phyloP scores from a whole-genome alignment of 2,329 filamentous ascomycete genomes.

The Aspergillus calidoustus region DNA sequence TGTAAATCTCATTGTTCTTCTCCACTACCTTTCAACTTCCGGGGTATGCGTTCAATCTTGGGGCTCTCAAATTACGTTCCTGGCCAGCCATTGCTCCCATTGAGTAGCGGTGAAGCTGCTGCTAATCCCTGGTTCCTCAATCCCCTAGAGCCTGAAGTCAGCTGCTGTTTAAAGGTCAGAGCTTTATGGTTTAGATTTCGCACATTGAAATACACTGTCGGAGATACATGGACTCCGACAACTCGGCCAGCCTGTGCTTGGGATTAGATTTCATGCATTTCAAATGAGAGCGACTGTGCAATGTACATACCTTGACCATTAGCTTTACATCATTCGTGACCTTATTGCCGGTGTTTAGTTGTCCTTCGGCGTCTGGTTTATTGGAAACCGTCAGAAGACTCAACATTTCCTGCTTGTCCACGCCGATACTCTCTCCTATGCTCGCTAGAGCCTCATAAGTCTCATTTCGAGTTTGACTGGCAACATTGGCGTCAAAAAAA shows the following conservation, averaged over 20 bases:
- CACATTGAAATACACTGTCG: conserved; percentile 84
- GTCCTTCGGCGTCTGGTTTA: conserved; percentile 68
- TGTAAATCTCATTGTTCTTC: conserved; percentile 16
- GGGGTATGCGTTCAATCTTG: conserved; percentile 7
- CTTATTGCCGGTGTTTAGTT: conserved; percentile 76
- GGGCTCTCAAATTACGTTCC: conserved; percentile 59
- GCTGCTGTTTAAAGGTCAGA: conserved; percentile 14
- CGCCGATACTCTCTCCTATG: conserved; percentile 69
- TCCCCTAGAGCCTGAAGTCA: conserved; percentile 51
- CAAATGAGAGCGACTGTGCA: conserved; percentile 11
- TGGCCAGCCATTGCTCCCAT: conserved; percentile 82
- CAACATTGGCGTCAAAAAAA: conserved; percentile 84
- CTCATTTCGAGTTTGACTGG: conserved; percentile 80
- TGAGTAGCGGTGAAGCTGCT: conserved; percentile 78
- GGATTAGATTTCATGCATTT: conserved; percentile 23
- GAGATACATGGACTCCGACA: conserved; percentile 85
- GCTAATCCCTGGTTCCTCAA: conserved; percentile 77
- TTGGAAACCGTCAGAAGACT: conserved; percentile 70
- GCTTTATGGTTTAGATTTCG: conserved; percentile 21
- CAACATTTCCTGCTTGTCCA: conserved; percentile 73
- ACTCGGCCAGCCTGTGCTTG: conserved; percentile 62
- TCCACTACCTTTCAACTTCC: conserved; percentile 9
- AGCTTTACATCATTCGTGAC: conserved; percentile 86
- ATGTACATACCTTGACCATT: conserved; percentile 68
- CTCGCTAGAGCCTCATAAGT: conserved; percentile 81